phyloP scores from a whole-genome alignment of 805 yeast species.

The Candida peoriensis region DNA sequence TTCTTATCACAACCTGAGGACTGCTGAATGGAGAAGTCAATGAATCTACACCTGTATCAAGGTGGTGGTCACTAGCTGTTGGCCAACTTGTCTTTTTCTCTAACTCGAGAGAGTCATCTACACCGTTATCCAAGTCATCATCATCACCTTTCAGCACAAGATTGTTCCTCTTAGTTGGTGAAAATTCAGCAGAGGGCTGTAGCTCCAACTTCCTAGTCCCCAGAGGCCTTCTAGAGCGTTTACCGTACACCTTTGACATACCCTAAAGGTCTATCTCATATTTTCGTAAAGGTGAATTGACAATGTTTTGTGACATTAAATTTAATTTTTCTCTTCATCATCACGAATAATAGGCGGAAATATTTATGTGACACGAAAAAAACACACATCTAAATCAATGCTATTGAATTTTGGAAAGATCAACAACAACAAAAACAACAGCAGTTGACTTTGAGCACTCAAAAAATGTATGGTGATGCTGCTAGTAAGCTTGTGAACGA shows the following conservation, averaged over 20 bases:
- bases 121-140: neutral
- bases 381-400: too few species aligned
- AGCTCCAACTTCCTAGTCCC: neutral
- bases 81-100: too few species aligned
- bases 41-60: too few species aligned
- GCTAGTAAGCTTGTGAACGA: slow-evolving; percentile 82
- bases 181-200: too few species aligned
- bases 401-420: too few species aligned
- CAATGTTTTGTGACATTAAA: neutral
- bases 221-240: neutral
- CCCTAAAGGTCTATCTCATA: neutral
- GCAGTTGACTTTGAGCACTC: neutral
- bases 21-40: neutral
- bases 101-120: too few species aligned
- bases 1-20: too few species aligned
- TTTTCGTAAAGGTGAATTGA: neutral
- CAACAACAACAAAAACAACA: neutral
- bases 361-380: neutral
- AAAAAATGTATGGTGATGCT: slow-evolving; percentile 78
- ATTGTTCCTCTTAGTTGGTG: too few species aligned
- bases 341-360: neutral
- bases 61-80: too few species aligned
- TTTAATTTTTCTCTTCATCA: neutral
- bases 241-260: slow-evolving; percentile 4
- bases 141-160: neutral